A percentile compares a stretch with the other conserved stretches of the same genome.
Conservation (phyloP, 768 basidiomycete species). For the Podaxis pistillaris region DNA sequence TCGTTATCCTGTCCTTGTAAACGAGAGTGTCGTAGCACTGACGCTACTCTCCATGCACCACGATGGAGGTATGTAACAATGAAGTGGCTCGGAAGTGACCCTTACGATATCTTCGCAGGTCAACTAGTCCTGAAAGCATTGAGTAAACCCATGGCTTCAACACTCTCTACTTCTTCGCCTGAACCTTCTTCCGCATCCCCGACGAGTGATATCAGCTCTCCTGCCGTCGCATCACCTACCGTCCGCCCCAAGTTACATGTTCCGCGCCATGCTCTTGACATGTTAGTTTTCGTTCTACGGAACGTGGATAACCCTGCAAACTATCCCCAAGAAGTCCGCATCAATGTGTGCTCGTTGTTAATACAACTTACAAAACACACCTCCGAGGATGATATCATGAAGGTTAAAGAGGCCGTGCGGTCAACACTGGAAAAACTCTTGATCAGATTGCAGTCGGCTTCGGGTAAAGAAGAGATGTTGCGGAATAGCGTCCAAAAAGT, state of each 20-base stretch:
- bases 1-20: constrained; percentile 82
- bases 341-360: constrained; percentile 74
- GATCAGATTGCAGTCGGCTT: constrained; percentile 31
- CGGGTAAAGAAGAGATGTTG: constrained; percentile 41
- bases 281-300: constrained; percentile 60
- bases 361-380: constrained; percentile 58
- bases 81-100: neutral
- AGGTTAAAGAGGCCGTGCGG: constrained; percentile 48
- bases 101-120: constrained; percentile 36
- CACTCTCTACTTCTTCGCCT: constrained; percentile 6
- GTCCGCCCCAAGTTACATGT: constrained; percentile 36
- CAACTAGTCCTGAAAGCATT: constrained; percentile 62
- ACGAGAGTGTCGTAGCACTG: constrained; percentile 84
- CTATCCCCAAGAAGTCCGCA: constrained; percentile 74
- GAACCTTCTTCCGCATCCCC: constrained; percentile 38
- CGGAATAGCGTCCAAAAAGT: constrained; percentile 37
- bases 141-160: constrained; percentile 31
- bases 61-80: constrained; percentile 55
- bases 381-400: constrained; percentile 43
- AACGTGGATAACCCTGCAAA: constrained; percentile 53
- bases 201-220: constrained; percentile 45
- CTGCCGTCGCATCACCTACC: constrained; percentile 44
- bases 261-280: constrained; percentile 63
- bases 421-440: constrained; percentile 53
- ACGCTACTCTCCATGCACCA: constrained; percentile 70